Evolutionary conservation across 1,139 yeast species (phyloP).

Genomic region (Yamadazyma mexicana): DNA sequence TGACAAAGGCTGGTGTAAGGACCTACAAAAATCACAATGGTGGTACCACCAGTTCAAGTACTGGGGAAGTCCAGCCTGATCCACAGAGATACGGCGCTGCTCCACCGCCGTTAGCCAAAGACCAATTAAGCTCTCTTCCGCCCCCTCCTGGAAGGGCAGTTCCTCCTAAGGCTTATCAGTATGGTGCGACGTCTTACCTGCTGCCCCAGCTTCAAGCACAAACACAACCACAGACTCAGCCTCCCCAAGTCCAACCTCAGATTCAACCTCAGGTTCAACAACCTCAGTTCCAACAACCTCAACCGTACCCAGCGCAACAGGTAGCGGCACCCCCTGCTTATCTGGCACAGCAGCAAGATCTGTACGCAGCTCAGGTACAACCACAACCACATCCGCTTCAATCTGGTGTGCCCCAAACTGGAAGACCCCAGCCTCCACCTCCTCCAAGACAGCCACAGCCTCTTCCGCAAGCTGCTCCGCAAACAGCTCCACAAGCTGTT

Average conservation of each 20-base stretch:
- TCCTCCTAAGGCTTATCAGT: too few species aligned
- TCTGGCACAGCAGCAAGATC: conserved; percentile 4
- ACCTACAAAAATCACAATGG: conserved; percentile 46
- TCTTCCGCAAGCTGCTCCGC: not conserved
- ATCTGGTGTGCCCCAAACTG: not conserved
- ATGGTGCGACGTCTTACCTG: conserved; percentile 5
- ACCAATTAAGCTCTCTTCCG: conserved; percentile 29
- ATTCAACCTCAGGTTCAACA: conserved; percentile 1
- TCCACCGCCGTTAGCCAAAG: conserved; percentile 19
- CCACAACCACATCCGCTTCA: not conserved
- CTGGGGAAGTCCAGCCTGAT: not conserved
- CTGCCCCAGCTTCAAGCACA: conserved; percentile 3
- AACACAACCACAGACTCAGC: not conserved
- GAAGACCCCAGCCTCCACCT: too few species aligned
- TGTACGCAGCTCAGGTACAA: not conserved
- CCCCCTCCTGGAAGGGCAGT: conserved; percentile 33
- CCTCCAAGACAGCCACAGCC: not conserved
- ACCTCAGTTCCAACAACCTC: conserved; percentile 6
- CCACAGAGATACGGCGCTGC: conserved; percentile 4
- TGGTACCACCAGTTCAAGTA: conserved; percentile 5
- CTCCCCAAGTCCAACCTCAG: too few species aligned
- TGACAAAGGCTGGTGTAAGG: conserved; percentile 49
- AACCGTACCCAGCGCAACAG: conserved; percentile 7
- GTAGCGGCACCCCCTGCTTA: too few species aligned
- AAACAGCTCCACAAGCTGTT: conserved; percentile 3